phyloP scores from a whole-genome alignment of 208 protist species.

The Trypanosoma mega region DNA sequence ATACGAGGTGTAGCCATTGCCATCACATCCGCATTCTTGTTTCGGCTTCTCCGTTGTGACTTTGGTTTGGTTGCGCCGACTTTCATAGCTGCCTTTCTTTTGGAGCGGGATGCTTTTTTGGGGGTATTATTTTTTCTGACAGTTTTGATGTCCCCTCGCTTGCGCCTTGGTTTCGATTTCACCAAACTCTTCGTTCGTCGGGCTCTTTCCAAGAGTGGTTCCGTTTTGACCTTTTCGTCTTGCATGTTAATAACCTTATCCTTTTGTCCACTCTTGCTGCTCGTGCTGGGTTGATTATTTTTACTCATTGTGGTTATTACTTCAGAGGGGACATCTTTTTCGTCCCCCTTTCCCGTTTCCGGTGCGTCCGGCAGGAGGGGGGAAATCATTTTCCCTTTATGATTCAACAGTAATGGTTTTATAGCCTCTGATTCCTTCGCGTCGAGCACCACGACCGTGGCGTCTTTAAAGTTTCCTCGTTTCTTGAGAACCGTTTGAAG shows the following conservation, averaged over 20 bases:
- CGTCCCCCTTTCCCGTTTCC: not conserved
- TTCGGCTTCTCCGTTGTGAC: too few species aligned
- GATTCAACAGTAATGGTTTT: not conserved
- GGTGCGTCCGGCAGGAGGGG: not conserved
- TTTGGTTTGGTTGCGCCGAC: too few species aligned
- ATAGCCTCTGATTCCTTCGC: constrained; percentile 1
- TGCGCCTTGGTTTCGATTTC: too few species aligned
- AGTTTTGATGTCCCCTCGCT: too few species aligned
- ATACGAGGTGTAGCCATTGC: not conserved
- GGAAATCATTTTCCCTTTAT: not conserved
- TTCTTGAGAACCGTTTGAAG: constrained; percentile 9
- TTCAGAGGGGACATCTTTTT: not conserved
- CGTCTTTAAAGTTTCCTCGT: constrained; percentile 14
- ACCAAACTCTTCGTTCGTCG: too few species aligned
- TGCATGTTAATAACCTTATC: not conserved
- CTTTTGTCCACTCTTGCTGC: not conserved
- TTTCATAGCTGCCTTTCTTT: too few species aligned
- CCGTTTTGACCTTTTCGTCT: not conserved
- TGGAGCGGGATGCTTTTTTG: too few species aligned
- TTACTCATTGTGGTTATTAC: not conserved
- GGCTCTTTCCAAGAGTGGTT: too few species aligned
- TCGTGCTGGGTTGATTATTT: not conserved
- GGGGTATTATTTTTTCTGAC: too few species aligned
- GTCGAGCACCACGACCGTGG: constrained; percentile 15
- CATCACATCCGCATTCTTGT: too few species aligned